Conservation (phyloP, 1,284 basidiomycete species). For the Malassezia nana region DNA sequence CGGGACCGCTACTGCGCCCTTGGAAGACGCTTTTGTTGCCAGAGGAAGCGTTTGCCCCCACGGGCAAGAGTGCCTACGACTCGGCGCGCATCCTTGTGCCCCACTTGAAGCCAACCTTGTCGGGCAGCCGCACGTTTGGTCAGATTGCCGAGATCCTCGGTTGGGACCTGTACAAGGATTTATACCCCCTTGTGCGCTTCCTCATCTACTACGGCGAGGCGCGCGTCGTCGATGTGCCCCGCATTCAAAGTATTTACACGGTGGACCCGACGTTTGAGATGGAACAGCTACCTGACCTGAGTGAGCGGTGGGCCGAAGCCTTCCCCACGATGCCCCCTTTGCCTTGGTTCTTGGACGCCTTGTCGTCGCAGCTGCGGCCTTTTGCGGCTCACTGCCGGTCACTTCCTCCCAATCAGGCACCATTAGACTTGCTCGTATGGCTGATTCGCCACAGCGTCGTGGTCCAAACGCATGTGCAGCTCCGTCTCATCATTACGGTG, state of each 20-base stretch:
- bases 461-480: constrained; percentile 71
- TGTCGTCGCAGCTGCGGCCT: constrained; percentile 24
- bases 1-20: constrained; percentile 64
- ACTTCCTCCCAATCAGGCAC: constrained; percentile 51
- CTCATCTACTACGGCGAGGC: constrained; percentile 80
- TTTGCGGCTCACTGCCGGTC: constrained; percentile 24
- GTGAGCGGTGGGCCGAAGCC: constrained; percentile 57
- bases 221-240: constrained; percentile 74
- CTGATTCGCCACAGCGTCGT: constrained; percentile 76
- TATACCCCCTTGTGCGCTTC: constrained; percentile 78
- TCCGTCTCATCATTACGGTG: constrained; percentile 69
- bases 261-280: constrained; percentile 35
- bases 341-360: constrained; percentile 25
- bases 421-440: constrained; percentile 79
- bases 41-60: constrained; percentile 25
- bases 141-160: constrained; percentile 74
- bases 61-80: not conserved
- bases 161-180: constrained; percentile 73
- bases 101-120: constrained; percentile 6
- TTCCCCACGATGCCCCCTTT: constrained; percentile 67
- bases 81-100: not conserved
- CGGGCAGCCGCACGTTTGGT: constrained; percentile 56
- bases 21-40: constrained; percentile 83
- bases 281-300: constrained; percentile 57
- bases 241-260: constrained; percentile 74